phyloP scores from a whole-genome alignment of 2,329 filamentous ascomycete genomes.

The Fusarium gaditjirri region DNA sequence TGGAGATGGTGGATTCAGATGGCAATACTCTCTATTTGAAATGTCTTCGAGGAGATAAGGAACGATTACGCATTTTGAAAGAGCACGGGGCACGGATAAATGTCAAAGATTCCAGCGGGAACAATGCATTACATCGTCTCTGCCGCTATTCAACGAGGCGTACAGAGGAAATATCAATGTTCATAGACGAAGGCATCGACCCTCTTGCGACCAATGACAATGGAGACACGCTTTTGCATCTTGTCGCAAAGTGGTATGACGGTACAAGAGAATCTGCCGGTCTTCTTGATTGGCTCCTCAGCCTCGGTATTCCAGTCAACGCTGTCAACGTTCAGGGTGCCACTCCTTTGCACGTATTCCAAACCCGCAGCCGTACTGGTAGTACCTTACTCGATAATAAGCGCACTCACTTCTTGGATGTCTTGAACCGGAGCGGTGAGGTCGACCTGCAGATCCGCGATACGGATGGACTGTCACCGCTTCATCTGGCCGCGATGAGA shows the following conservation, averaged over 20 bases:
- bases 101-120: conserved; percentile 9
- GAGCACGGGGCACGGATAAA: conserved; percentile 11
- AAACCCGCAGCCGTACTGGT: neutral
- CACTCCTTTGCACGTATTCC: conserved; percentile 31
- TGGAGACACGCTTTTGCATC: conserved; percentile 30
- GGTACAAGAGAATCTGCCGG: neutral
- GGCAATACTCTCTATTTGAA: conserved; percentile 28
- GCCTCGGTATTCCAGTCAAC: conserved; percentile 28
- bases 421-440: neutral
- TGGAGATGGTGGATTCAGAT: neutral
- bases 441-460: conserved; percentile 27
- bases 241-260: conserved; percentile 1
- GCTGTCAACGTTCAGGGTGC: conserved; percentile 17
- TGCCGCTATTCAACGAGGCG: rapidly evolving
- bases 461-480: conserved; percentile 12
- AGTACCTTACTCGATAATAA: neutral
- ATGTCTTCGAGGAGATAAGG: neutral
- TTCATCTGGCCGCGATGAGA: conserved; percentile 35
- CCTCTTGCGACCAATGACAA: conserved; percentile 27
- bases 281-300: conserved; percentile 20
- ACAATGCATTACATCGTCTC: conserved; percentile 25
- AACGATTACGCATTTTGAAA: neutral
- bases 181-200: conserved; percentile 12
- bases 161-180: neutral
- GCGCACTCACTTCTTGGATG: conserved; percentile 9